These are phyloP conservation scores for Chlamydomonas schloesseri DNA, from an alignment of 139 green algal genomes.

Conservation along the genomic window DNA sequence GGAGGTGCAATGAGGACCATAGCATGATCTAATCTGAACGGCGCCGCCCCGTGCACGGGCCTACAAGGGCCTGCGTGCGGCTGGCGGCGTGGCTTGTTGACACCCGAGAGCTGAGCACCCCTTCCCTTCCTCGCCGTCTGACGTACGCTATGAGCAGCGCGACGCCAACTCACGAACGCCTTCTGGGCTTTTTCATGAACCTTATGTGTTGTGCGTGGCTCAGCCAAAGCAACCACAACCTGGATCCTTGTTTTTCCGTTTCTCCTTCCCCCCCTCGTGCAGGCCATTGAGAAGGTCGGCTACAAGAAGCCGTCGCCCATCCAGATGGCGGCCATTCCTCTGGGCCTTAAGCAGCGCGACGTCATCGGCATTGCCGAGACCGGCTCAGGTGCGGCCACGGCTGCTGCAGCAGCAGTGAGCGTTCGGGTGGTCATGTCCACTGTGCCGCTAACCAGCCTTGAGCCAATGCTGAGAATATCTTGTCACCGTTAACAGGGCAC, in stretches of 20 bases:
- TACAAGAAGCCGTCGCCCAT: conserved; percentile 98
- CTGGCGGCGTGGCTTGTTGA: conserved; percentile 28
- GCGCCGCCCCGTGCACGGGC: conserved; percentile 14
- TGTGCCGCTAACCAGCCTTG: no score
- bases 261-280: not conserved
- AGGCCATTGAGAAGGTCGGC: conserved; percentile 79
- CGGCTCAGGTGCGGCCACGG: conserved; percentile 72
- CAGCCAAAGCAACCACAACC: no score
- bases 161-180: no score
- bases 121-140: not conserved
- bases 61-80: not conserved
- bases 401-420: no score
- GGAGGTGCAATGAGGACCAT: not conserved
- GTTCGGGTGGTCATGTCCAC: no score
- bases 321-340: conserved; percentile 97
- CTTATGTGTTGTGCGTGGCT: no score
- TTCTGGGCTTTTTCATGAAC: no score
- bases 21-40: conserved; percentile 71
- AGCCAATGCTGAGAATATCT: no score
- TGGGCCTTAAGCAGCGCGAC: conserved; percentile 92
- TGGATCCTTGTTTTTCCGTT: not conserved
- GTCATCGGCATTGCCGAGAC: conserved; percentile 97
- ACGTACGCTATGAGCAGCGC: no score
- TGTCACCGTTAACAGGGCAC: no score
- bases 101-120: conserved; percentile 39